Evolutionary conservation across 768 basidiomycete species (phyloP), one percentile per base, ranked within the genome.

Genomic region (Arthromyces matolae): DNA sequence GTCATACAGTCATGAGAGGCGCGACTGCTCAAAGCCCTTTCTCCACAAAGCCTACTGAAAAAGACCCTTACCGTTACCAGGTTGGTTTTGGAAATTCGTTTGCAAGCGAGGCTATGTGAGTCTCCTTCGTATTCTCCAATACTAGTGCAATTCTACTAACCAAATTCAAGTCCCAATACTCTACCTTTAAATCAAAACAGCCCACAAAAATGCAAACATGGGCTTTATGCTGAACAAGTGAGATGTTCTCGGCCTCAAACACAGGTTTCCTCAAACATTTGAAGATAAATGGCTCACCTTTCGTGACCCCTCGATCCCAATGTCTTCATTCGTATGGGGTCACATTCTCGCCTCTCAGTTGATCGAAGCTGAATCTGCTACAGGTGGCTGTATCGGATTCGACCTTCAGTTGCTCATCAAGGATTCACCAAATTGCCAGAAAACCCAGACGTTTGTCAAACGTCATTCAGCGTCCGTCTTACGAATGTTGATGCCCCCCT

Each of bases 361-460:
- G 8, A 42, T 40, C 16, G 29, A 37, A 29, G 13, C 42, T 28
- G 36, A 23, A 33, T 33, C 33, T 20, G 22, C n/a, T n/a, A n/a
- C n/a, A 83, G 80, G 9, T 84, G 79, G 78, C 51, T 84, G 8
- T 85, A 85, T 62, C 79, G 83, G 24, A 83, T 85, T 50, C 75
- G 81, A 23, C 83, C 82, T 4, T 83, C 81, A 6, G 83, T 85
- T 18, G 80, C 81, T 0, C 84, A 84, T 60, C 68, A 81, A 53
- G 81, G 81, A 3, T 84, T 85, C 58, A 74, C 64, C 10, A 64
- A 66, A 25, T 64, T 83, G 6, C 75, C 75, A 1, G 73, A 77
- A 35, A 85, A 83, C 59, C 76, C 75, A 8, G 78, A 84, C 58
- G 81, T 82, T 57, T 25, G 77, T 68, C 18, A 22, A 5, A 7